These are phyloP conservation scores for Erigeron canadensis DNA, from an alignment of 129 eudicot genomes.

Conservation along the genomic window DNA sequence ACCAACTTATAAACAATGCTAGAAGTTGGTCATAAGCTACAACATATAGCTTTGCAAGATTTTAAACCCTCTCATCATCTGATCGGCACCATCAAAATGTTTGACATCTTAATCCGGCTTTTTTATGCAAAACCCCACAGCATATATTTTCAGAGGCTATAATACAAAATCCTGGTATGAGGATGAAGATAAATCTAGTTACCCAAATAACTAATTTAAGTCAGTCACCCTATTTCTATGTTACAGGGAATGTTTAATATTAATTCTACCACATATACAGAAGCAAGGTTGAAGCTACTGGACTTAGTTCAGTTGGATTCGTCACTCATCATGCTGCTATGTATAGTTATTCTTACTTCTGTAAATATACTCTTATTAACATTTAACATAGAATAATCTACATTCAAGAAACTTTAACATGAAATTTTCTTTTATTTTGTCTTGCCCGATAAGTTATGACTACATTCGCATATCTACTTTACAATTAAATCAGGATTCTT, in stretches of 20 bases:
- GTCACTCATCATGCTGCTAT: conserved; percentile 95
- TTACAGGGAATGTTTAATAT: conserved; percentile 96
- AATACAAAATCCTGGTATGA: not conserved
- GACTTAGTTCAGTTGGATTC: conserved; percentile 97
- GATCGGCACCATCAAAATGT: no score
- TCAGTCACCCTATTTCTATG: conserved; percentile 35
- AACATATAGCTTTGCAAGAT: no score
- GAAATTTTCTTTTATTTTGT: no score
- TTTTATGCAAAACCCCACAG: no score
- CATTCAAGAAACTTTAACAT: no score
- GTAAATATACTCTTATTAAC: not conserved
- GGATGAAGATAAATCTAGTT: conserved; percentile 1
- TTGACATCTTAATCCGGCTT: no score
- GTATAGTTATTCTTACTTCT: conserved; percentile 33
- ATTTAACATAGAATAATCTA: not conserved
- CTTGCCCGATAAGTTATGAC: not conserved
- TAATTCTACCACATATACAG: conserved; percentile 99
- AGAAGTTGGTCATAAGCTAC: no score
- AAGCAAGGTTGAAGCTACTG: conserved; percentile 77
- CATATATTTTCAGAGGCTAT: no score
- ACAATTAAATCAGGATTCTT: not conserved
- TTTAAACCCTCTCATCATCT: no score
- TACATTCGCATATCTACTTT: not conserved
- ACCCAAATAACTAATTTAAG: conserved; percentile 37
- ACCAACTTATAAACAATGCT: no score